A percentile compares a stretch with the other conserved stretches of the same genome.
phyloP scores from a whole-genome alignment of 495 filamentous ascomycete genomes.

The Terfezia boudieri region DNA sequence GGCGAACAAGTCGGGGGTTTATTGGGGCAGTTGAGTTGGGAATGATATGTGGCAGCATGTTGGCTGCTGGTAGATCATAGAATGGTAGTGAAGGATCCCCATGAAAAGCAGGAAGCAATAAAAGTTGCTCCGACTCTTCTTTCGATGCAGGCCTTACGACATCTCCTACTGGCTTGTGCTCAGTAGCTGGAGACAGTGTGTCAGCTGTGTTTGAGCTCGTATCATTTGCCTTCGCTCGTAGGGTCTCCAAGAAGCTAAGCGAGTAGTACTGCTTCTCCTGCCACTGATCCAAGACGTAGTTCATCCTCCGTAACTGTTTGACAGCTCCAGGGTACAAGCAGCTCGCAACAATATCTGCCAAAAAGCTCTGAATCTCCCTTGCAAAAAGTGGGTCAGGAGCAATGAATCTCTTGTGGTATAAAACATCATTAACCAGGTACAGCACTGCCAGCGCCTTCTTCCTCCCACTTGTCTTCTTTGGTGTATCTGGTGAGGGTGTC shows the following conservation, averaged over 20 bases:
- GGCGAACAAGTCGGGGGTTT: constrained; percentile 46
- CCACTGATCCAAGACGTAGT: constrained; percentile 53
- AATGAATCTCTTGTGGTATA: constrained; percentile 57
- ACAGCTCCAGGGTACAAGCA: constrained; percentile 37
- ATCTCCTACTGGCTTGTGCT: neutral
- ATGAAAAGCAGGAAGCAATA: constrained; percentile 27
- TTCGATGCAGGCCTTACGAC: constrained; percentile 3
- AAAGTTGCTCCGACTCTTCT: constrained; percentile 2
- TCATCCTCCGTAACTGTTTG: constrained; percentile 45
- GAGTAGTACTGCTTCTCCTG: constrained; percentile 43
- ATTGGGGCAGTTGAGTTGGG: constrained; percentile 54
- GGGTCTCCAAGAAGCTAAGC: constrained; percentile 32
- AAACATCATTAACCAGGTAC: constrained; percentile 61
- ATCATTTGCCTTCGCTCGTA: constrained; percentile 30
- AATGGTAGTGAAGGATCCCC: constrained; percentile 54
- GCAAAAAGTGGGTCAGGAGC: constrained; percentile 32
- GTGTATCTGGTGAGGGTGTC: constrained; percentile 5
- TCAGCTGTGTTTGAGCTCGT: constrained; percentile 23
- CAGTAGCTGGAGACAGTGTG: constrained; percentile 11
- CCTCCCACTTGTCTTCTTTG: constrained; percentile 33
- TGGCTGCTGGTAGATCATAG: constrained; percentile 71
- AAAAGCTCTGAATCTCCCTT: constrained; percentile 33
- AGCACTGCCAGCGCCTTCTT: constrained; percentile 55
- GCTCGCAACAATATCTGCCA: constrained; percentile 37
- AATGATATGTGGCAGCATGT: constrained; percentile 54